Percentiles rank a stretch among this genome's conserved stretches.
These are phyloP conservation scores for Entomortierella chlamydospora DNA, from an alignment of 192 early-diverging fungal genomes.

Conservation along the genomic window DNA sequence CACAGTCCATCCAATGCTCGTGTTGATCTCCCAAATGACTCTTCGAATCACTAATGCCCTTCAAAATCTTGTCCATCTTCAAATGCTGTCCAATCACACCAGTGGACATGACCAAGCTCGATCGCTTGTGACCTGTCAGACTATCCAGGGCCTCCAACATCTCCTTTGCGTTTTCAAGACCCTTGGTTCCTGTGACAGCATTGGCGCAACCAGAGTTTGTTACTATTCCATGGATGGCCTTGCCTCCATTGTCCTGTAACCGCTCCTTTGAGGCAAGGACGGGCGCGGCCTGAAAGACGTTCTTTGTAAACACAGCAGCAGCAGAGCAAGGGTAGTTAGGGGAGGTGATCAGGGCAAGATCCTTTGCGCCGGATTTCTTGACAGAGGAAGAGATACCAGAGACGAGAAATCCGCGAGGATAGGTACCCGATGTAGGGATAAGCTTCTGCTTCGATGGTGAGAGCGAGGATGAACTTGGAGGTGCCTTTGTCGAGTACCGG, in stretches of 20 bases:
- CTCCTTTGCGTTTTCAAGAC: constrained; percentile 78
- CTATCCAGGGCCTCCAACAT: constrained; percentile 73
- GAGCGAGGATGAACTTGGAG: constrained; percentile 23
- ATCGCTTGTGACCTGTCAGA: constrained; percentile 56
- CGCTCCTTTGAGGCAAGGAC: constrained; percentile 79
- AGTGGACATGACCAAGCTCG: constrained; percentile 91
- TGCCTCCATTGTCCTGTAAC: constrained; percentile 61
- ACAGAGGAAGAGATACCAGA: constrained; percentile 81
- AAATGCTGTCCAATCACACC: constrained; percentile 96
- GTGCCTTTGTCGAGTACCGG: constrained; percentile 47
- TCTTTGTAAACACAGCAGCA: constrained; percentile 93
- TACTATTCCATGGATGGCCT: constrained; percentile 66
- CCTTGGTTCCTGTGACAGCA: constrained; percentile 91
- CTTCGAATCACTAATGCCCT: constrained; percentile 68
- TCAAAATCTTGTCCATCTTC: constrained; percentile 82
- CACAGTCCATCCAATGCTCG: constrained; percentile 82
- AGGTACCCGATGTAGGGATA: constrained; percentile 80
- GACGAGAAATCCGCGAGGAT: constrained; percentile 87
- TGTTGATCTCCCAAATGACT: constrained; percentile 62
- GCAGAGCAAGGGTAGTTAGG: constrained; percentile 73
- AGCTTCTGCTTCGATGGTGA: constrained; percentile 67
- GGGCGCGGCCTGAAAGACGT: constrained; percentile 92
- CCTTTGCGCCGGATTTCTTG: constrained; percentile 84
- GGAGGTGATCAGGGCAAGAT: constrained; percentile 86
- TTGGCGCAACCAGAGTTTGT: constrained; percentile 96